phyloP scores from a whole-genome alignment of 1,284 basidiomycete genomes.

The Termitomyces sp. region DNA sequence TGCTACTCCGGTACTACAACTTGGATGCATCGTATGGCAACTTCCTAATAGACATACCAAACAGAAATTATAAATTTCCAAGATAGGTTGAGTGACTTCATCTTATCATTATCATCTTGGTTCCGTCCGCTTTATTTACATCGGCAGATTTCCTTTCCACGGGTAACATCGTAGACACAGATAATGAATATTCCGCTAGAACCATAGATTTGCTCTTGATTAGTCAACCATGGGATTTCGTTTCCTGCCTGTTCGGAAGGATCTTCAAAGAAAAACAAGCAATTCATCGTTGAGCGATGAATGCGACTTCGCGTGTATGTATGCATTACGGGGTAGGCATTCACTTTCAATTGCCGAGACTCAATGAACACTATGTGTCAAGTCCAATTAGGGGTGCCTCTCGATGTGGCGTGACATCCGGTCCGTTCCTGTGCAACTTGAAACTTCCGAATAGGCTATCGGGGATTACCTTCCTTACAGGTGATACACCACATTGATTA shows the following conservation, averaged over 20 bases:
- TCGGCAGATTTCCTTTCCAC: neutral
- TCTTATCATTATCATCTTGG: neutral
- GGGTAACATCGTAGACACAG: neutral
- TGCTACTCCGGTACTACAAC: neutral
- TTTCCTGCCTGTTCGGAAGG: conserved; percentile 5
- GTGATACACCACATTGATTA: neutral
- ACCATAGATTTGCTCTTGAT: neutral
- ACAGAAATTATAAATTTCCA: neutral
- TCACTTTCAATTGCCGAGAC: neutral
- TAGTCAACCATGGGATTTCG: neutral
- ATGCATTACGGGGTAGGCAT: neutral
- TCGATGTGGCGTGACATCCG: neutral
- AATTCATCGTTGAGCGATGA: neutral
- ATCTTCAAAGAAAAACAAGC: conserved; percentile 6
- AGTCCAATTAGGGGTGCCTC: neutral
- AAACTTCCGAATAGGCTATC: neutral
- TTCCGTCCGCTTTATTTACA: conserved; percentile 1
- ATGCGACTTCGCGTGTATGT: neutral
- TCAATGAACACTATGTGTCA: neutral
- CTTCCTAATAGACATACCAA: neutral
- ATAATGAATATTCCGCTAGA: neutral
- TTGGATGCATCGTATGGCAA: no score
- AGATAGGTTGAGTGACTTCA: neutral
- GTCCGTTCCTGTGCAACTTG: neutral
- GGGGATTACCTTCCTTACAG: no score